Percentiles rank a stretch among this genome's conserved stretches.
Evolutionary conservation across 164 flowering plant genomes (phyloP).

Genomic region (Aristolochia contorta): DNA sequence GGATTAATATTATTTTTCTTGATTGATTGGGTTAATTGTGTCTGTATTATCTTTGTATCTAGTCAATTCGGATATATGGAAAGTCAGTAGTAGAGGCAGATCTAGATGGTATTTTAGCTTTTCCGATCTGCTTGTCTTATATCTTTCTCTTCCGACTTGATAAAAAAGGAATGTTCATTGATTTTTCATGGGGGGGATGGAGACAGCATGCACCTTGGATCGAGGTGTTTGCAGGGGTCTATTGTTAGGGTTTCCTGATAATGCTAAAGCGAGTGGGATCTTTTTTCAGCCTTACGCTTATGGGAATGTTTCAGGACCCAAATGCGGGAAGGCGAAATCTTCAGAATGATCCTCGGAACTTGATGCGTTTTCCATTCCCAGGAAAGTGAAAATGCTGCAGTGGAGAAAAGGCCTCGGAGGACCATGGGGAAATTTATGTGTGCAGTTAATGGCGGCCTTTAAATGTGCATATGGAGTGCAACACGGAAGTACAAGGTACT

Average conservation of each 20-base stretch:
- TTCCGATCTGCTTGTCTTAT: neutral
- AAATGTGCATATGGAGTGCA: conserved; percentile 8
- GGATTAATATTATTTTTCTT: conserved; percentile 2
- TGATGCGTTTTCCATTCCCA: conserved; percentile 14
- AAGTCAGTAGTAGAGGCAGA: neutral
- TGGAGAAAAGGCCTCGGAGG: conserved; percentile 4
- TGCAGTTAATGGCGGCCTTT: conserved; percentile 11
- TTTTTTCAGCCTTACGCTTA: conserved; percentile 5
- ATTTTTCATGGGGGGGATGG: neutral
- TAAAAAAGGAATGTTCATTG: conserved; percentile 3
- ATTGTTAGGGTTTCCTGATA: conserved; percentile 11
- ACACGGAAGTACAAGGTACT: conserved; percentile 1
- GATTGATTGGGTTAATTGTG: neutral
- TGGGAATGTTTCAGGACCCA: conserved; percentile 11
- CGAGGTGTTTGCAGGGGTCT: conserved; percentile 8
- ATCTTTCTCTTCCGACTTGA: neutral
- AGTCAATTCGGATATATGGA: conserved; percentile 4
- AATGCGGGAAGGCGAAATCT: conserved; percentile 13
- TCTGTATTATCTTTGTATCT: conserved; percentile 12
- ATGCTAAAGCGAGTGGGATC: conserved; percentile 6
- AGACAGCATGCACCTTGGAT: too few relatives aligned
- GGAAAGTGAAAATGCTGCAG: too few relatives aligned
- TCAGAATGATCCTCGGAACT: conserved; percentile 25
- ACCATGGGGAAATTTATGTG: conserved; percentile 9
- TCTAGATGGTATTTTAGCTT: neutral